Conservation (phyloP, 2,329 filamentous ascomycete genomes). For the Fusarium annulatum region DNA sequence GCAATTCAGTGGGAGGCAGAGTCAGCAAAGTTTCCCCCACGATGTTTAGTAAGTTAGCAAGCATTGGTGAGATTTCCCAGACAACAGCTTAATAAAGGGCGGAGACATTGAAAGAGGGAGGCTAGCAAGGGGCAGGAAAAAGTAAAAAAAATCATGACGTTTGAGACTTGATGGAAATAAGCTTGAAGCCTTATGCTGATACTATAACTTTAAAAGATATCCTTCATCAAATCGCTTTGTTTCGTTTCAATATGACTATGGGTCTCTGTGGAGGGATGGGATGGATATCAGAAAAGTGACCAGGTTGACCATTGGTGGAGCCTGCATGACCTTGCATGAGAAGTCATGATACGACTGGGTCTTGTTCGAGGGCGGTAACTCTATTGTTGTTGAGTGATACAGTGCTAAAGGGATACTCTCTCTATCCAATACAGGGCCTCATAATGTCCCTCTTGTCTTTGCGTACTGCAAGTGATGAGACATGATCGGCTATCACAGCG, state of each 20-base stretch:
- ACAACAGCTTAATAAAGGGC: neutral
- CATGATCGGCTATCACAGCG: constrained; percentile 7
- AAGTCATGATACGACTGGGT: constrained; percentile 33
- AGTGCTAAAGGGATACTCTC: neutral
- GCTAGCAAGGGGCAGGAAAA: neutral
- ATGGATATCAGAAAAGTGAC: constrained; percentile 13
- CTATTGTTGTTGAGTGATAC: neutral
- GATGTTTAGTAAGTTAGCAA: neutral
- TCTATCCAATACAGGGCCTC: neutral
- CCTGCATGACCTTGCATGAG: constrained; percentile 14
- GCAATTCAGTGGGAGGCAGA: constrained; percentile 2
- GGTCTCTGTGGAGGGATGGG: constrained; percentile 15
- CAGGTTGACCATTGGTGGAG: constrained; percentile 36
- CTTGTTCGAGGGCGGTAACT: constrained; percentile 15
- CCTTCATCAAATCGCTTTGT: constrained; percentile 16
- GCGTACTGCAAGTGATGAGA: neutral
- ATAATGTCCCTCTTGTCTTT: constrained; percentile 1
- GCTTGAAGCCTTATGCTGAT: constrained; percentile 16
- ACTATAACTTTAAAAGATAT: constrained; percentile 12
- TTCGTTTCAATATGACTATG: constrained; percentile 5
- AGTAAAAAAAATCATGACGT: constrained; percentile 32
- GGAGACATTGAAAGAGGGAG: constrained; percentile 9
- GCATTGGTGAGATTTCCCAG: neutral
- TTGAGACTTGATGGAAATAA: constrained; percentile 27
- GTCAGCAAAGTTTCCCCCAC: neutral